phyloP scores from a whole-genome alignment of 202 grass and related monocot species.

The Carex sylvatica region DNA sequence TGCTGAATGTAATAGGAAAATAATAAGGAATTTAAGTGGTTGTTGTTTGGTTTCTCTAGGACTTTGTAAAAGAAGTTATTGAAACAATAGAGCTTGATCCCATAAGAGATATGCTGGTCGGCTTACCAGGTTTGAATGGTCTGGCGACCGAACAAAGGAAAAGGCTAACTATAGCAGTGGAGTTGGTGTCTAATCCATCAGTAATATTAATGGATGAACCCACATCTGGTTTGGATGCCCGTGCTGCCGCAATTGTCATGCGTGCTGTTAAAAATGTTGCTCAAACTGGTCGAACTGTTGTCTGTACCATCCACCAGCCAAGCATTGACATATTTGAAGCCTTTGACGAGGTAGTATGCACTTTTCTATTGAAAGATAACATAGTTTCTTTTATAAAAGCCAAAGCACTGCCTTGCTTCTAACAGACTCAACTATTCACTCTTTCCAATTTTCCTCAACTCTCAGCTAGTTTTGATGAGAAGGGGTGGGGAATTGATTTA shows the following conservation, averaged over 20 bases:
- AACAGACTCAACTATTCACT: conserved; percentile 10
- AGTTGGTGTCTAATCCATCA: conserved; percentile 85
- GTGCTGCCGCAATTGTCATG: conserved; percentile 86
- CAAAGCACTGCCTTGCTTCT: neutral
- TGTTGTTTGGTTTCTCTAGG: conserved; percentile 29
- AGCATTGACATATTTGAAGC: conserved; percentile 90
- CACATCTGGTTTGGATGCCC: conserved; percentile 77
- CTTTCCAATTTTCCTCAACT: conserved; percentile 19
- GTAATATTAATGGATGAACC: conserved; percentile 95
- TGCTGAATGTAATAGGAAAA: neutral
- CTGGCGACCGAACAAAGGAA: conserved; percentile 71
- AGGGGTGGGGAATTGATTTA: conserved; percentile 81
- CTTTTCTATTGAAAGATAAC: neutral
- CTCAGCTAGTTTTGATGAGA: conserved; percentile 78
- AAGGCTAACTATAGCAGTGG: conserved; percentile 71
- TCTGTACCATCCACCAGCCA: conserved; percentile 93
- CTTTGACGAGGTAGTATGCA: conserved; percentile 83
- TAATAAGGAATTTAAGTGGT: neutral
- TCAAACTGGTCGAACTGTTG: conserved; percentile 67
- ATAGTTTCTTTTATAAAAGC: conserved; percentile 10
- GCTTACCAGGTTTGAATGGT: conserved; percentile 56
- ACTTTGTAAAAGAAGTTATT: conserved; percentile 79
- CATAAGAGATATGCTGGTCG: conserved; percentile 62
- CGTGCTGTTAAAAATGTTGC: conserved; percentile 77
- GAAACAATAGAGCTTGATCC: conserved; percentile 72